These are phyloP conservation scores for Leishmania tropica DNA, from an alignment of 208 protist genomes.

Conservation along the genomic window DNA sequence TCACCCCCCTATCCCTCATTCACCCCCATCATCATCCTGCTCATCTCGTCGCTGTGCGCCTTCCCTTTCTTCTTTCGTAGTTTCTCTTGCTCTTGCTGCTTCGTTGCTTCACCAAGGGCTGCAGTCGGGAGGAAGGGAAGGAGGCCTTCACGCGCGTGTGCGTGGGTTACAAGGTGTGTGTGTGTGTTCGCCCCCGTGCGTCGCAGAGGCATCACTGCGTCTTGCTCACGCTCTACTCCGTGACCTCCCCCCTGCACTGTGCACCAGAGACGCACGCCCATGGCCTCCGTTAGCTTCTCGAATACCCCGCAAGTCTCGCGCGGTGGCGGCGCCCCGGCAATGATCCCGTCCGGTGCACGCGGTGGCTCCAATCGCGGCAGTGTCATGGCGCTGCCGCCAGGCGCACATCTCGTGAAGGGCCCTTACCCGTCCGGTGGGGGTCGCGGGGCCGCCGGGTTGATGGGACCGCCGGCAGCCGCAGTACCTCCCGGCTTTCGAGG, in stretches of 20 bases:
- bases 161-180: neutral
- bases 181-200: neutral
- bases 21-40: neutral
- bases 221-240: neutral
- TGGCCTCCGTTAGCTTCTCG: neutral
- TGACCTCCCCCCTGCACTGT: neutral
- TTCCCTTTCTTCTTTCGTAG: neutral
- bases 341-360: neutral
- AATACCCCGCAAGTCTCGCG: neutral
- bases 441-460: neutral
- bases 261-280: neutral
- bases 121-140: neutral
- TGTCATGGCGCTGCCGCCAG: conserved; percentile 1
- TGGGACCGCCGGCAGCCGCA: neutral
- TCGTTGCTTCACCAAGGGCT: neutral
- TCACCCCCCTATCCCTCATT: neutral
- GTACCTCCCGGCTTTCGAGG: conserved; percentile 15
- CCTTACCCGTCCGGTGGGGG: neutral
- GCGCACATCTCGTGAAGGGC: conserved; percentile 7
- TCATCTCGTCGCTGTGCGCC: neutral
- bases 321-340: neutral
- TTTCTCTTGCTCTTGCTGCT: neutral
- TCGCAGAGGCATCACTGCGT: neutral
- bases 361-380: neutral
- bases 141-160: neutral